Percentiles rank a stretch among this genome's conserved stretches.
Conservation (phyloP, 805 yeast genomes). For the Candida ascalaphidarum region DNA sequence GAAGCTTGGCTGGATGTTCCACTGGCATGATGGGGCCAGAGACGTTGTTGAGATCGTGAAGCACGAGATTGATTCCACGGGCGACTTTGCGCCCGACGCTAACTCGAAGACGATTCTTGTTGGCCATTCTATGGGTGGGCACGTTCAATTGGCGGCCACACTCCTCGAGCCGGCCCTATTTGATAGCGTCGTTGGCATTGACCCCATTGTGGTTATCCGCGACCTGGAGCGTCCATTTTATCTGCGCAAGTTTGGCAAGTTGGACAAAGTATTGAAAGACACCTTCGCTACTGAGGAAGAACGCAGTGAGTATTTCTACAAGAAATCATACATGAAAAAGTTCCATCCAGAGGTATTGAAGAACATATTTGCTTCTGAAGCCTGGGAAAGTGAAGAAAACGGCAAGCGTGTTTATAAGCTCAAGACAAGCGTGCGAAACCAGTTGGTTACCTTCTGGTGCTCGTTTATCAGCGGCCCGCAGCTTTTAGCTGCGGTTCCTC, state of each 20-base stretch:
- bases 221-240: slow-evolving; percentile 7
- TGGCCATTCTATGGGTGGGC: slow-evolving; percentile 78
- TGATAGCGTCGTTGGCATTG: slow-evolving; percentile 47
- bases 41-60: slow-evolving; percentile 4
- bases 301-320: slow-evolving; percentile 31
- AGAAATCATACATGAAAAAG: slow-evolving; percentile 34
- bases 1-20: slow-evolving; percentile 2
- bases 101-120: slow-evolving; percentile 37
- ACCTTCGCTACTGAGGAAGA: slow-evolving; percentile 37
- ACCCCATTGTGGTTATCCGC: slow-evolving; percentile 44
- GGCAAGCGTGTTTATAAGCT: too few relatives aligned
- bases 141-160: slow-evolving; percentile 39
- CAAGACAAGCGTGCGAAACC: too few relatives aligned
- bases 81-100: slow-evolving; percentile 21
- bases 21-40: slow-evolving; percentile 6
- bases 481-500: slow-evolving; percentile 23
- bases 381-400: too few relatives aligned
- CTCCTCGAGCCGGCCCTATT: slow-evolving; percentile 45
- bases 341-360: slow-evolving; percentile 36
- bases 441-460: slow-evolving; percentile 40
- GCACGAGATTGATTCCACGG: slow-evolving; percentile 12
- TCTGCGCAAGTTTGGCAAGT: slow-evolving; percentile 13
- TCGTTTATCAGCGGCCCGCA: slow-evolving; percentile 23
- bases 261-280: slow-evolving; percentile 16
- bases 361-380: slow-evolving; percentile 38